Evolutionary conservation across 2,329 filamentous ascomycete genomes (phyloP).

Genomic region (Diaporthe sp.): DNA sequence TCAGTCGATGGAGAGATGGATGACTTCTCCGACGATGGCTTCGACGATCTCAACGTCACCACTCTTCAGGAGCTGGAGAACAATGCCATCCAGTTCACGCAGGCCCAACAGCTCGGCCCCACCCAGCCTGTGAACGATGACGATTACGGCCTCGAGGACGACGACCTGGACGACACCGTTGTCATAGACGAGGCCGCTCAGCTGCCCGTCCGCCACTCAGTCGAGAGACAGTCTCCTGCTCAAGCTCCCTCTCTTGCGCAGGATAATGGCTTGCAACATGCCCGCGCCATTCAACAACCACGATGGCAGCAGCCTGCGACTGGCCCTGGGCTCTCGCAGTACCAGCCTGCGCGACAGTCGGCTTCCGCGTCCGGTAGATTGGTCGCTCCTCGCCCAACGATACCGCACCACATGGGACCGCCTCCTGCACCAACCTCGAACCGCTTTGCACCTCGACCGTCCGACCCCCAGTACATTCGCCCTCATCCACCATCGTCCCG

Average conservation of each 20-base stretch:
- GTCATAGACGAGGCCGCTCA: conserved; percentile 63
- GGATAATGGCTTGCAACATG: conserved; percentile 12
- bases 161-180: conserved; percentile 70
- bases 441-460: conserved; percentile 37
- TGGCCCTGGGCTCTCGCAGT: conserved; percentile 36
- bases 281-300: conserved; percentile 34
- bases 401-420: conserved; percentile 58
- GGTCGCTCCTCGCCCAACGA: conserved; percentile 45
- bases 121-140: conserved; percentile 47
- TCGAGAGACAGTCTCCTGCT: conserved; percentile 53
- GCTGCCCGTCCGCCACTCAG: conserved; percentile 51
- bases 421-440: conserved; percentile 43
- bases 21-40: conserved; percentile 73
- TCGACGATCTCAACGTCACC: conserved; percentile 71
- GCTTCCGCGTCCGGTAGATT: conserved; percentile 38
- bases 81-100: conserved; percentile 72
- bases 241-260: conserved; percentile 43
- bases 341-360: conserved; percentile 23
- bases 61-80: conserved; percentile 73
- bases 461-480: conserved; percentile 40
- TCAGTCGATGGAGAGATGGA: conserved; percentile 55
- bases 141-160: conserved; percentile 64
- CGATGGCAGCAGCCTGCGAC: conserved; percentile 36
- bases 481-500: conserved; percentile 46
- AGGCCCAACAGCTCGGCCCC: conserved; percentile 54